phyloP scores from a whole-genome alignment of 2,329 filamentous ascomycete genomes.

The Aspergillus amoenus region DNA sequence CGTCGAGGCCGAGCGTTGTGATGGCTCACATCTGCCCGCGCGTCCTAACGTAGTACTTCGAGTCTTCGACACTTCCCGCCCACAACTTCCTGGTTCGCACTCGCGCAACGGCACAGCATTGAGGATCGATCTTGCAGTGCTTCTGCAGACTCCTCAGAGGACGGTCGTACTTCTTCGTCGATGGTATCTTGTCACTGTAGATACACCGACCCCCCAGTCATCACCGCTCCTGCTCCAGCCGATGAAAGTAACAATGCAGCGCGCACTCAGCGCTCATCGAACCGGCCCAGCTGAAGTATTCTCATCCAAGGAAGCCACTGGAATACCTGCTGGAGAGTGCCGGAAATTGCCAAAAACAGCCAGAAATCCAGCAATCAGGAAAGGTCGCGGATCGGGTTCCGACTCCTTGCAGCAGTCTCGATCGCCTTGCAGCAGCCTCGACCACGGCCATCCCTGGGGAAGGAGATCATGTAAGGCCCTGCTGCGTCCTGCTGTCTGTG shows the following conservation, averaged over 20 bases:
- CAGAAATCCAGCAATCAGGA: neutral
- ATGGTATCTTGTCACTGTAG: too few species aligned
- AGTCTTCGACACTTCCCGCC: neutral
- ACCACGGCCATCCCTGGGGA: conserved; percentile 34
- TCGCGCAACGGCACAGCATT: neutral
- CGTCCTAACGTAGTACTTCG: neutral
- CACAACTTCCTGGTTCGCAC: neutral
- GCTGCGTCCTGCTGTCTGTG: conserved; percentile 34
- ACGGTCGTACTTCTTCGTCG: too few species aligned
- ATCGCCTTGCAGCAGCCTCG: conserved; percentile 32
- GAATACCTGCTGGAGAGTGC: neutral
- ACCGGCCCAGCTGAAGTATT: neutral
- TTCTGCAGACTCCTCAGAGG: neutral
- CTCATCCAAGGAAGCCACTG: neutral
- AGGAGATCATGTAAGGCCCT: conserved; percentile 41
- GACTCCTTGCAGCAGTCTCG: conserved; percentile 2
- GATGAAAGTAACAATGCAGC: too few species aligned
- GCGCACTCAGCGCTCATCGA: too few species aligned
- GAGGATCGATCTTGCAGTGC: neutral
- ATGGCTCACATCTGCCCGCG: neutral
- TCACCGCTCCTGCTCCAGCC: neutral
- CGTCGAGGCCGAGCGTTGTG: neutral
- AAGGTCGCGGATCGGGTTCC: neutral
- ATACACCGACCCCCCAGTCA: neutral
- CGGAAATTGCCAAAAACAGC: neutral